Base-by-base conservation (phyloP, 805 yeast species). In the Wickerhamomyces xylosicus region DNA sequence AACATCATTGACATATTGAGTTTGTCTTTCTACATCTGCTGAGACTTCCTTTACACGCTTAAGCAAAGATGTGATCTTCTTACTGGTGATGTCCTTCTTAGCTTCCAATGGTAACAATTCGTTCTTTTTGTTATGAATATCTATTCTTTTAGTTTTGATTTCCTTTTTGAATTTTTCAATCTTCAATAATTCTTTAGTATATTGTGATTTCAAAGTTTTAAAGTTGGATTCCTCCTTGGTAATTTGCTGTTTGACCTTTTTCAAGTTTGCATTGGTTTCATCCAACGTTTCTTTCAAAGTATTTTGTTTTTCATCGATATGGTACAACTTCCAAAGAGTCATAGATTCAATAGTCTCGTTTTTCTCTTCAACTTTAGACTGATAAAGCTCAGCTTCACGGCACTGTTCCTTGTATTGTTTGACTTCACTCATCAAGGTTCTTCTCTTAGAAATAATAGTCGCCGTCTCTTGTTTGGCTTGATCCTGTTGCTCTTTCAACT, bases 391-490 rank as follows among this genome's bases (percentile, higher is more conserved):
- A 36, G 82, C 81, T 54, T 86, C 92, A 5, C 64, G 64, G 48
- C 80, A 68, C 54, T 86, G 95, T 43, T 76, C 85, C 47, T 75
- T 77, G 50, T 85, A 85, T 49, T 79, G 89, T 54, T 72, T 81
- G 36, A 84, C 68, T 54, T 85, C 97, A 29, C 78, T 72, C 47
- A 74, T 80, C 33, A 79, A 66, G 31, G 79, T 72, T 55, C 89
- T 73, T 58, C 79, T 80, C 44, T 78, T 73, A 20, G 85, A 71
- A 43, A 81, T 75, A 3, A 83, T 72, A 10, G 74, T 65, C 3
- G 79, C 72, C 0, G 94, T 69, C 2, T 68, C 66, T 33, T 77
- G 81, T 41, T 72, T 79, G 3, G 90, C 79, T 21, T 63, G 65
- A 33, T 80, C 92, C 39, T 71, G 72, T 48, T 79, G 77, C 15